Conservation (phyloP, 352 stramenopile species). For the Ophiocytium majus region DNA sequence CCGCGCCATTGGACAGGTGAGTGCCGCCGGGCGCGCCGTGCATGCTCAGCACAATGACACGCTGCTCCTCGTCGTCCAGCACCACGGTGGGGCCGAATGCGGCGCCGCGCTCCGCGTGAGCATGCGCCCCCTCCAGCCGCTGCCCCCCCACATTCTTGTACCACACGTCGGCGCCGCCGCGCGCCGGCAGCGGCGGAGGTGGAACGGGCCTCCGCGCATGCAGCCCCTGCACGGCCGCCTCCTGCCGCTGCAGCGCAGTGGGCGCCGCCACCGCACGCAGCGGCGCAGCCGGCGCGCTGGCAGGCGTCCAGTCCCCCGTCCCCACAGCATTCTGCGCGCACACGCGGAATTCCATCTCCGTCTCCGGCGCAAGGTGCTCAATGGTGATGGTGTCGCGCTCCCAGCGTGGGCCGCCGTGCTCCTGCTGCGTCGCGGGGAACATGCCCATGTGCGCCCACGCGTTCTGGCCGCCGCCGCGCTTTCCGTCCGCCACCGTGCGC, state of each 20-base stretch:
- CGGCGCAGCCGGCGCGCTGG: neutral
- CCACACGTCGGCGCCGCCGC: neutral
- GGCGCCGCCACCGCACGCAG: neutral
- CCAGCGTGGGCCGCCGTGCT: neutral
- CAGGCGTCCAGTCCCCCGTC: neutral
- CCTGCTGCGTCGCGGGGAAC: neutral
- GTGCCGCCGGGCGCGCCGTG: neutral
- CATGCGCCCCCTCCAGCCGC: neutral
- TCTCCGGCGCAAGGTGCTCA: conserved; percentile 31
- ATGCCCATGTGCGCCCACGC: neutral
- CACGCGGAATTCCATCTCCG: conserved; percentile 34
- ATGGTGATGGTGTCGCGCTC: conserved; percentile 31
- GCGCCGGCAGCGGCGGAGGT: neutral
- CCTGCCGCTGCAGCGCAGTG: neutral
- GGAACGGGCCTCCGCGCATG: neutral
- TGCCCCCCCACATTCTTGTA: neutral
- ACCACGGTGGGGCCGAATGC: conserved; percentile 32
- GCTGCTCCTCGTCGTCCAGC: conserved; percentile 32
- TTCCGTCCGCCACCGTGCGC: neutral
- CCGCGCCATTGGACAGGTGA: neutral
- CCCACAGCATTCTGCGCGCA: conserved; percentile 47
- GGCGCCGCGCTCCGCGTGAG: conserved; percentile 1
- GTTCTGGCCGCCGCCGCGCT: neutral
- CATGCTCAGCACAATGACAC: conserved; percentile 19
- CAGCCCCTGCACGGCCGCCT: neutral